Base-by-base conservation (phyloP, 306 rosid species). In the Cicer bijugum region DNA sequence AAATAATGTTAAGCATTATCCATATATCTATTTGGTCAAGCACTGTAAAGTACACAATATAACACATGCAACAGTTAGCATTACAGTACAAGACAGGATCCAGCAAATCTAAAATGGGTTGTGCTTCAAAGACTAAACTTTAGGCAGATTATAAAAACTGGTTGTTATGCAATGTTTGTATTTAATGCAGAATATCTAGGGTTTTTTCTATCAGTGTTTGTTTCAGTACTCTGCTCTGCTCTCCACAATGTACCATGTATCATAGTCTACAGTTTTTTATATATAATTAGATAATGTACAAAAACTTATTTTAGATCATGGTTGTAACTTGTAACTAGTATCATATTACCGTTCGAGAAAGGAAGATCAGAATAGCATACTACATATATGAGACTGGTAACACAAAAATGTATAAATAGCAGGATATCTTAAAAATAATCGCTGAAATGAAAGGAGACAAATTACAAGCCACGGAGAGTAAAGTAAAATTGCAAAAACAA, bases 11-110 rank as follows among this genome's bases (percentile, higher is more conserved):
- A 65, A 20, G 75, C 9, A 55, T 19, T 44, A 80, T n/a, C 20
- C 72, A 85, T 63, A 80, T 83, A 75, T 79, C 69, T 33, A 81
- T 74, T 59, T 67, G 65, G 70, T 23, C 57, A 59, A 44, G 60
- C 45, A 52, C 66, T 12, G 7, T 57, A 67, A 53, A 67, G 45
- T 45, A 52, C 42, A 63, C n/a, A 11, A 6, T 39, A 55, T 57
- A 69, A 71, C 52, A 69, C 52, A 38, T 19, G 38, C 55, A 69
- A 61, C 44, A 12, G 37, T 58, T 43, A 37, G 46, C 47, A 33
- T 42, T 10, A 51, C 38, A 76, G 37, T 8, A 20, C 59, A 51
- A 33, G 37, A 68, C 80, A 42, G 11, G 44, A 47, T 38, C 16
- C 14, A 10, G 60, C 52, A 52, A 74, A 57, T 47, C 33, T 10